Evolutionary conservation across 768 basidiomycete species (phyloP).

Genomic region (Leccinum uliginosum): DNA sequence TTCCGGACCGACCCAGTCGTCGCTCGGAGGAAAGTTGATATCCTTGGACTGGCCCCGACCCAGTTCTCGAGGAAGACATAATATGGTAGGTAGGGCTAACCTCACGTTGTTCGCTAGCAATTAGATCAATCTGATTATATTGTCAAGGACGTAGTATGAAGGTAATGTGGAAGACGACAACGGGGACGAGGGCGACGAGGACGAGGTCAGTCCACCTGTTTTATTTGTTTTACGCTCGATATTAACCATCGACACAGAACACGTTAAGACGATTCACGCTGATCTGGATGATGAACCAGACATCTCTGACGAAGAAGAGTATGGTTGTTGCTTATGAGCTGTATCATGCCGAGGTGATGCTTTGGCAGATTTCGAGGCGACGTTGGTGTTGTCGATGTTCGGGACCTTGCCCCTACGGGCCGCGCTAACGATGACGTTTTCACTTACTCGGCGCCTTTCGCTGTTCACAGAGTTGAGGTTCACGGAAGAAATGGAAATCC

Average conservation of each 20-base stretch:
- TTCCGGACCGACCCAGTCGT: constrained; percentile 21
- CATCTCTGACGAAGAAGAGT: constrained; percentile 67
- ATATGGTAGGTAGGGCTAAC: constrained; percentile 51
- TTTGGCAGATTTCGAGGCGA: constrained; percentile 38
- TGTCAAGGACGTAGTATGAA: constrained; percentile 51
- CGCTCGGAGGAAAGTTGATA: constrained; percentile 27
- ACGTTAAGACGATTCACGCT: constrained; percentile 57
- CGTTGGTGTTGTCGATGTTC: constrained; percentile 35
- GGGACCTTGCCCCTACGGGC: constrained; percentile 28
- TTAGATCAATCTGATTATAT: constrained; percentile 6
- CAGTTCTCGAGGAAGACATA: constrained; percentile 47
- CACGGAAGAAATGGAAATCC: constrained; percentile 37
- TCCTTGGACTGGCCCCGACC: constrained; percentile 46
- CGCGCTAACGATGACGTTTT: constrained; percentile 46
- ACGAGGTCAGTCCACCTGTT: constrained; percentile 10
- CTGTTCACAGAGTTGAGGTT: constrained; percentile 41
- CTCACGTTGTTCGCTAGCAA: not conserved
- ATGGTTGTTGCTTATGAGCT: constrained; percentile 21
- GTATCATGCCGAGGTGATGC: constrained; percentile 13
- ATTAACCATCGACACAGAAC: constrained; percentile 28
- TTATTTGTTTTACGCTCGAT: not conserved
- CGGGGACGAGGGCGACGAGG: constrained; percentile 49
- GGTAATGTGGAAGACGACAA: constrained; percentile 57
- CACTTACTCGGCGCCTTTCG: constrained; percentile 50
- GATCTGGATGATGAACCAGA: constrained; percentile 61